Conservation (phyloP, 768 basidiomycete species). For the Termitomyces titanicus region DNA sequence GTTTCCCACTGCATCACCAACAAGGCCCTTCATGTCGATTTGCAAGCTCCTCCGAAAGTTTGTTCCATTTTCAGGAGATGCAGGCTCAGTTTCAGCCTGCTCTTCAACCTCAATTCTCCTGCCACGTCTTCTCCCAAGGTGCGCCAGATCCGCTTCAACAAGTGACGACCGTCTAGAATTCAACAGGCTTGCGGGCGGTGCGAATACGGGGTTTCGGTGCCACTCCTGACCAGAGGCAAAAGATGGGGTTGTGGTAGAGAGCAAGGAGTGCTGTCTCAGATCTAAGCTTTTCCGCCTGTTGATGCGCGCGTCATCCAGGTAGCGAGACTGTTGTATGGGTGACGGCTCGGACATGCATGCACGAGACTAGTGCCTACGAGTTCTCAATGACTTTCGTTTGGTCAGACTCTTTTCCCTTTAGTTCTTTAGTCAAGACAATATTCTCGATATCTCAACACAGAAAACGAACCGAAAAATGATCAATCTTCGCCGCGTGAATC, state of each 20-base stretch:
- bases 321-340: slow-evolving; percentile 5
- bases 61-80: slow-evolving; percentile 47
- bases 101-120: slow-evolving; percentile 6
- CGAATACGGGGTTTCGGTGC: slow-evolving; percentile 14
- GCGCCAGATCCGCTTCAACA: slow-evolving; percentile 1
- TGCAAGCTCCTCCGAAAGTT: slow-evolving; percentile 59
- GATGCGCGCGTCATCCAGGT: slow-evolving; percentile 11
- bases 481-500: neutral
- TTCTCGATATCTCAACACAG: neutral
- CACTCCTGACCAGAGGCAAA: slow-evolving; percentile 12
- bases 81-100: slow-evolving; percentile 7
- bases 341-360: slow-evolving; percentile 16
- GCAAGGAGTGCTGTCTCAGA: slow-evolving; percentile 6
- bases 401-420: neutral
- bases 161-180: slow-evolving; percentile 13
- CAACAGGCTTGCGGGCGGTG: slow-evolving; percentile 14
- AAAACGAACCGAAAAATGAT: neutral
- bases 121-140: neutral
- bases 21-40: slow-evolving; percentile 76
- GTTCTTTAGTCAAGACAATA: too few species aligned
- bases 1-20: slow-evolving; percentile 82
- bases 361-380: neutral
- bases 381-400: neutral
- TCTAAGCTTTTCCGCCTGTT: slow-evolving; percentile 9
- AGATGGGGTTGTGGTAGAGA: slow-evolving; percentile 3